phyloP scores from a whole-genome alignment of 257 asterid species.

The Scutellaria galericulata region DNA sequence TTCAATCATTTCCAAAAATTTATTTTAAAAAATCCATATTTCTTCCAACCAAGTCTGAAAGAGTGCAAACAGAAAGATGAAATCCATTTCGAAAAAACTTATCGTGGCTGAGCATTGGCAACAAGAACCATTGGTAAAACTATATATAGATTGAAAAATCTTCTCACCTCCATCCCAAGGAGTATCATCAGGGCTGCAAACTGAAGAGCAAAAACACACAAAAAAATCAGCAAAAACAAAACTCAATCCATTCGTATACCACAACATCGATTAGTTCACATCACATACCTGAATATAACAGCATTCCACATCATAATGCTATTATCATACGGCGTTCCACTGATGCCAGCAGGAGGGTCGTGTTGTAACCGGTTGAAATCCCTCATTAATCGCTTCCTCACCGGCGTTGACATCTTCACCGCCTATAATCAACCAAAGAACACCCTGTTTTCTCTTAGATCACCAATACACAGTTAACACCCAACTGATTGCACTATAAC shows the following conservation, averaged over 20 bases:
- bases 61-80: not conserved
- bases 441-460: not conserved
- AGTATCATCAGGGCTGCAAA: constrained; percentile 90
- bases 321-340: constrained; percentile 88
- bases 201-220: constrained; percentile 8
- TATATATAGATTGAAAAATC: not conserved
- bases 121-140: constrained; percentile 4
- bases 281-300: constrained; percentile 78
- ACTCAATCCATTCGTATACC: not conserved
- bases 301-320: constrained; percentile 96
- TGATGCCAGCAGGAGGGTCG: constrained; percentile 95
- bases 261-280: constrained; percentile 4
- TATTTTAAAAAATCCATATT: too few relatives aligned
- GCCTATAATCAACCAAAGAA: constrained; percentile 37
- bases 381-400: constrained; percentile 93
- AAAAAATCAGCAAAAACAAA: constrained; percentile 14
- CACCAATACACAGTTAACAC: not conserved
- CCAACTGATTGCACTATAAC: not conserved
- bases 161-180: constrained; percentile 98
- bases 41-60: not conserved
- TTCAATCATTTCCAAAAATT: constrained; percentile 1
- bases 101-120: not conserved
- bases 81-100: not conserved
- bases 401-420: constrained; percentile 82
- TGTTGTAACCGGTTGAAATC: constrained; percentile 92